Conservation (phyloP, 345 rosid genomes). For the Eucalyptus polyanthemos region DNA sequence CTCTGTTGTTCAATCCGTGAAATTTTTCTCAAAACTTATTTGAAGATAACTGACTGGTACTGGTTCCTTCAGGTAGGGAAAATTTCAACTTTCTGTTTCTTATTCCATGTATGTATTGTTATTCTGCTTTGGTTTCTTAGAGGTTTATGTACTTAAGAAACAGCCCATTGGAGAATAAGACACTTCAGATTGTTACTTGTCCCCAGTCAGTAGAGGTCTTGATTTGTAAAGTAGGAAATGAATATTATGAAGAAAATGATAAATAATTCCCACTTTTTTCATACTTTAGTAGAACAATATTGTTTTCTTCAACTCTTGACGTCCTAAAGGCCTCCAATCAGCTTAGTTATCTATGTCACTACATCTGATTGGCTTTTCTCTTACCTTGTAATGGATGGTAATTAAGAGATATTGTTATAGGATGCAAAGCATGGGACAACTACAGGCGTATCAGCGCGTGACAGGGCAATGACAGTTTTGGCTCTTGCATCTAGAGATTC, state of each 20-base stretch:
- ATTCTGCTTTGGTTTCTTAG: background rate
- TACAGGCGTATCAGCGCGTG: conserved; percentile 83
- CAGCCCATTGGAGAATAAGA: background rate
- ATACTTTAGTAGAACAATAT: background rate
- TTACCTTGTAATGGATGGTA: background rate
- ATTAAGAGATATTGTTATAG: conserved; percentile 3
- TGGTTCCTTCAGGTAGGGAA: background rate
- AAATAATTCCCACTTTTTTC: background rate
- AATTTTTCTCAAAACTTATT: background rate
- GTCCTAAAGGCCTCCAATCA: background rate
- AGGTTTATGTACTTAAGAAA: background rate
- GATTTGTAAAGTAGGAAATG: background rate
- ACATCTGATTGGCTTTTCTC: background rate
- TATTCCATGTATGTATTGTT: background rate
- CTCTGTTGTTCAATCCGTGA: background rate
- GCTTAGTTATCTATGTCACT: background rate
- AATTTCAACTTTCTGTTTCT: background rate
- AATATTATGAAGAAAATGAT: background rate
- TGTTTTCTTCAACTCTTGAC: background rate
- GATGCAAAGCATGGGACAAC: conserved; percentile 89
- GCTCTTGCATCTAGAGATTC: no score
- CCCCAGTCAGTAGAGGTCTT: background rate
- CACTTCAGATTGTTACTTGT: background rate
- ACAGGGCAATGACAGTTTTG: no score
- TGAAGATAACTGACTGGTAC: background rate